These are phyloP conservation scores for Lactifluus subvellereus DNA, from an alignment of 768 basidiomycete species.

Conservation along the genomic window DNA sequence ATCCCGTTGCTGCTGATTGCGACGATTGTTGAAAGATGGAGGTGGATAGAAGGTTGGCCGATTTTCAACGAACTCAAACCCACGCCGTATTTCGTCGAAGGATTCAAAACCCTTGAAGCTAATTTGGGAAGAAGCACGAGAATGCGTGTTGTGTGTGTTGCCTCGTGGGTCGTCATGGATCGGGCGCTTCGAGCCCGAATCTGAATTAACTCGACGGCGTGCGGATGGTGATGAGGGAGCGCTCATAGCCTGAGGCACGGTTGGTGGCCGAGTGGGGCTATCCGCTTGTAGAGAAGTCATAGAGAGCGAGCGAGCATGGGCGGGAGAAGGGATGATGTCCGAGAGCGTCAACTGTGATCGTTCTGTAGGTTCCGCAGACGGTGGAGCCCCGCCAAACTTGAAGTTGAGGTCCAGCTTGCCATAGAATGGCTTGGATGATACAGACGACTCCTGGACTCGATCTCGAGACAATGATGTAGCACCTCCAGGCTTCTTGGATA, in stretches of 20 bases:
- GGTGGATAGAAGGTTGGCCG: conserved; percentile 65
- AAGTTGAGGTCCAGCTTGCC: conserved; percentile 67
- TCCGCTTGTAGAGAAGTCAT: conserved; percentile 36
- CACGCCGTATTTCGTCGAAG: conserved; percentile 72
- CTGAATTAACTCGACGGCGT: conserved; percentile 39
- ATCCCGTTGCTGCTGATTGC: conserved; percentile 44
- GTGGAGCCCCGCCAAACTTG: conserved; percentile 59
- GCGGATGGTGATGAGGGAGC: conserved; percentile 32
- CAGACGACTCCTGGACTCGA: conserved; percentile 23
- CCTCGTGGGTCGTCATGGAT: conserved; percentile 27
- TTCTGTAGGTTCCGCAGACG: conserved; percentile 16
- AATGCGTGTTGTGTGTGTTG: conserved; percentile 28
- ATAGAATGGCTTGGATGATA: conserved; percentile 44
- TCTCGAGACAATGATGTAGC: not conserved
- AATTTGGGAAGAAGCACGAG: conserved; percentile 41
- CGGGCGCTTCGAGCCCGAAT: conserved; percentile 37
- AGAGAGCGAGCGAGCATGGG: conserved; percentile 46
- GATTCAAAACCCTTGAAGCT: conserved; percentile 72
- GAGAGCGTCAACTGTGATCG: conserved; percentile 52
- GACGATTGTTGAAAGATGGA: conserved; percentile 33
- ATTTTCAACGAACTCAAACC: conserved; percentile 63
- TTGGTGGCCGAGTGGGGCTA: conserved; percentile 30
- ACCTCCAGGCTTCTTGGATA: conserved; percentile 1
- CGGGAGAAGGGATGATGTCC: conserved; percentile 67
- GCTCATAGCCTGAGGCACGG: conserved; percentile 24